Base-by-base conservation (phyloP, 352 stramenopile species). In the Globisporangium abappressorium region DNA sequence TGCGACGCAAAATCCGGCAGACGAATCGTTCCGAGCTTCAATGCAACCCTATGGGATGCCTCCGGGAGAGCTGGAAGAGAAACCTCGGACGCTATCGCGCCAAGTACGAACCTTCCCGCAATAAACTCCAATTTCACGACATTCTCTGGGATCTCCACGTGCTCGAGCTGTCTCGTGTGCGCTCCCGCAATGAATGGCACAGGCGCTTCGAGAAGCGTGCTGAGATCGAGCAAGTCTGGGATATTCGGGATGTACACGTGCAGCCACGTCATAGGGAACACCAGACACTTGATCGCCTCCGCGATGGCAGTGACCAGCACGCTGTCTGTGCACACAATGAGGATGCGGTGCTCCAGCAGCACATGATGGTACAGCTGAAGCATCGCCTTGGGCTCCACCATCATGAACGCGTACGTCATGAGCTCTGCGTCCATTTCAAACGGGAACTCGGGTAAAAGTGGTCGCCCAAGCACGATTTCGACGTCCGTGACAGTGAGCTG, bases 231-330 rank as follows among this genome's bases (percentile, higher is more conserved):
- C 30, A 70, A 74, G 57, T 84, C 77, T 0, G 80, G 80, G 33
- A 88, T 72, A 33, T 75, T 81, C 9, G 80, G 80, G 62, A 85
- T 78, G 63, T 80, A 80, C 11, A 88, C 80, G 57, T 88, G 80
- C 12, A 85, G 68, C 80, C 80, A 88, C 28, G 72, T 73, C 46
- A 88, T 62, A 11, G 80, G 80, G 51, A 83, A 83, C 24, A 80
- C 57, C 9, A 88, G 72, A 11, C 68, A 62, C 57, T 81, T 79
- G 49, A 85, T 54, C 28, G 80, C 79, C 59, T 85, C 77, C 0
- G 80, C 77, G 47, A 88, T 72, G 2, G 80, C 77, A 1, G 74
- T 79, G 18, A 82, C 75, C 11, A 84, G 71, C 30, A 88, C 66
- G 9, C 46, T 71, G 65, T 87, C 79, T 9, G 69, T 71, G 22